Base-by-base conservation (phyloP, 306 rosid genomes). In the Vachellia pachyceras region DNA sequence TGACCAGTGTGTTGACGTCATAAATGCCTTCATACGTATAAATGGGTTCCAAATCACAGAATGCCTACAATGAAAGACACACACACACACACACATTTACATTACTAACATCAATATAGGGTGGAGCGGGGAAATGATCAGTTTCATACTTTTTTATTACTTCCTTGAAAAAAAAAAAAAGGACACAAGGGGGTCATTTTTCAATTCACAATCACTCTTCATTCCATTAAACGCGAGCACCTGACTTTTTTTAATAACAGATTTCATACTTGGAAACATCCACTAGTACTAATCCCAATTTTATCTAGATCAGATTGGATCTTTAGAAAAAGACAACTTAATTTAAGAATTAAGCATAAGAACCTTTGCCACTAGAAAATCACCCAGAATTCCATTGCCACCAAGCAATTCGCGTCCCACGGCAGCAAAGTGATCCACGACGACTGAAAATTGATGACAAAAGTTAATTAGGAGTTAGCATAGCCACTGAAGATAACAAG, bases 381-480 rank as follows among this genome's bases (percentile, higher is more conserved):
- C 99, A 50, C 92, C 76, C 85, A 93, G 81, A 69, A 95, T 89
- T 84, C 99, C 99, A 79, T 95, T 95, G 74, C 99, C 99, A 54
- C 99, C 98, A 7, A 95, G 98, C 74, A 95, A 89, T 84, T 95
- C 99, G 77, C 98, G 88, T 67, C 97, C 99, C 57, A 93, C 70
- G 47, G 99, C 94, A 71, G 94, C 99, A 87, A 82, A 77, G 88
- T 87, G 86, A 95, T 90, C 99, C 99, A 95, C 6, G 96, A n/a
- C n/a, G n/a, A 85, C 99, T 95, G 92, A 80, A 86, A 73, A 75
- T 23, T 14, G 45, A 72, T 25, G 67, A 25, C 61, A 77, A 25
- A 42, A 10, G 76, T 58, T 72, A 46, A 58, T 60, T 77, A 74
- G 33, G 33, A 29, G 54, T 52, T 76, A 79, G 60, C 75, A 69